Conservation (phyloP, 495 filamentous ascomycete species). For the Bryoglossum gracile region DNA sequence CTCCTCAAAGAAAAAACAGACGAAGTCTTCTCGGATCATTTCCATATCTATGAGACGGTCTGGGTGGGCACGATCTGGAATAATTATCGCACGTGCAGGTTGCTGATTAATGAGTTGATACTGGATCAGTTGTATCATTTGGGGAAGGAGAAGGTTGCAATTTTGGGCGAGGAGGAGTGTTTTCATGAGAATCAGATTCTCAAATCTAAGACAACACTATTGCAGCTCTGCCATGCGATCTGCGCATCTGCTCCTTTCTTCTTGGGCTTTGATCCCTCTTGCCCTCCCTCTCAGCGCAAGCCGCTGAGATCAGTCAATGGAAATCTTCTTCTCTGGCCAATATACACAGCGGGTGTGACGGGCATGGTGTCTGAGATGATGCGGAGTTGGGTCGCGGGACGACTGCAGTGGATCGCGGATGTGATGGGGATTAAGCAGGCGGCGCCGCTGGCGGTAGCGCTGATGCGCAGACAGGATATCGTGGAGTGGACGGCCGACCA, state of each 20-base stretch:
- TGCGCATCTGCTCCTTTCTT: constrained; percentile 38
- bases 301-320: constrained; percentile 23
- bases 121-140: constrained; percentile 23
- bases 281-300: neutral
- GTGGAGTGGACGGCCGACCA: constrained; percentile 25
- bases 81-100: constrained; percentile 42
- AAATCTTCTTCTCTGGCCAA: constrained; percentile 41
- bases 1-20: constrained; percentile 3
- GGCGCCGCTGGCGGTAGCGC: constrained; percentile 7
- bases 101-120: constrained; percentile 37
- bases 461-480: constrained; percentile 4
- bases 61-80: constrained; percentile 40
- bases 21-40: constrained; percentile 29
- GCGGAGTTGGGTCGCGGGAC: constrained; percentile 38
- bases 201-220: constrained; percentile 29
- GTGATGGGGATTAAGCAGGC: constrained; percentile 41
- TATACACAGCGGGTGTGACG: constrained; percentile 35
- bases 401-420: constrained; percentile 36
- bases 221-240: constrained; percentile 37
- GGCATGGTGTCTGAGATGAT: constrained; percentile 26
- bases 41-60: constrained; percentile 38
- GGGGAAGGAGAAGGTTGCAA: constrained; percentile 7
- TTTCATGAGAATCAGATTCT: constrained; percentile 13
- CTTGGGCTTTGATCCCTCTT: constrained; percentile 25
- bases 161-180: neutral